phyloP scores from a whole-genome alignment of 345 rosid species.

The Kandelia obovata region DNA sequence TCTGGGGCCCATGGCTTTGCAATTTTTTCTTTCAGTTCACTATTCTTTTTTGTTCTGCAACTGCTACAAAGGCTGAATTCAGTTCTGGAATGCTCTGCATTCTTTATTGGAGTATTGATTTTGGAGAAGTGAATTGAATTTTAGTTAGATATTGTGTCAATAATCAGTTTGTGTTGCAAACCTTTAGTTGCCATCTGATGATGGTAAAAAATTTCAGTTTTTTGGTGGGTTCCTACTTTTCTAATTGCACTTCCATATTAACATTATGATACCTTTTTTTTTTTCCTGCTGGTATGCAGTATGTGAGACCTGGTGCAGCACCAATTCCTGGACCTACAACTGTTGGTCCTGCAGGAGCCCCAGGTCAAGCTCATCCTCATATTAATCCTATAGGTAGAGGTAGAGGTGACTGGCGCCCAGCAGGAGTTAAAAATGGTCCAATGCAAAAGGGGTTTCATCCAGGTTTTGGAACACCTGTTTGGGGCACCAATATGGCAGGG shows the following conservation, averaged over 20 bases:
- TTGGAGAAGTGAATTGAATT: too few relatives aligned
- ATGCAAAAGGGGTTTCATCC: slow-evolving; percentile 76
- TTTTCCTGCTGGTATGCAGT: slow-evolving; percentile 57
- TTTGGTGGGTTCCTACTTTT: slow-evolving; percentile 18
- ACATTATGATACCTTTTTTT: slow-evolving; percentile 2
- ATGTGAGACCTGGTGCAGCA: slow-evolving; percentile 94
- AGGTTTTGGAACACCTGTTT: slow-evolving; percentile 49
- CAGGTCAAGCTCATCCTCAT: slow-evolving; percentile 80
- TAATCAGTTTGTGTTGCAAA: background rate
- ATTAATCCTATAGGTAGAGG: slow-evolving; percentile 73
- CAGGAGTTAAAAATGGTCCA: slow-evolving; percentile 63
- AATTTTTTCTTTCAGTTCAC: too few relatives aligned
- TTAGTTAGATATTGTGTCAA: too few relatives aligned
- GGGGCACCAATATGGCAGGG: slow-evolving; percentile 66
- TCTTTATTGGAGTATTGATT: too few relatives aligned
- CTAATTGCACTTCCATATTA: slow-evolving; percentile 18
- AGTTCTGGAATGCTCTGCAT: too few relatives aligned
- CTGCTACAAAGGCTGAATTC: too few relatives aligned
- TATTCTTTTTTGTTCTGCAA: too few relatives aligned
- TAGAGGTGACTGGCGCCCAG: slow-evolving; percentile 91
- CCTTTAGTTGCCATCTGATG: background rate
- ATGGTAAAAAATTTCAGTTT: slow-evolving; percentile 7
- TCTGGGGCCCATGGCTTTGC: too few relatives aligned
- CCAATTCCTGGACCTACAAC: slow-evolving; percentile 65
- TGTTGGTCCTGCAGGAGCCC: slow-evolving; percentile 48